Conservation (phyloP, 169 alveolate species). For the Plasmodium gonderi region DNA sequence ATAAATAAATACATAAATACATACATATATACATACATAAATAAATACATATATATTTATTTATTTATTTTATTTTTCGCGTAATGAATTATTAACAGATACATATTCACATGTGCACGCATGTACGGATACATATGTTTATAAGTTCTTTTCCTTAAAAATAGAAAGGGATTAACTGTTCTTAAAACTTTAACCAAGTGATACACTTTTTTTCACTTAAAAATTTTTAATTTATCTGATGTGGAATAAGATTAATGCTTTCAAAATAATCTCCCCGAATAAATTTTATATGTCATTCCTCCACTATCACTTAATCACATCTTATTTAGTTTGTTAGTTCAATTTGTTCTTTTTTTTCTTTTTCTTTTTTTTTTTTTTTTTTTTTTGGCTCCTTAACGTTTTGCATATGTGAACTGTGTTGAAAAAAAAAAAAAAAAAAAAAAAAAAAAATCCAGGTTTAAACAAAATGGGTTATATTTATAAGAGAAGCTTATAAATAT, state of each 20-base stretch:
- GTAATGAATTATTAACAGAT: too few relatives aligned
- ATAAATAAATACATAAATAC: too few relatives aligned
- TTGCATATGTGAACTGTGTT: not conserved
- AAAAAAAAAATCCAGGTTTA: not conserved
- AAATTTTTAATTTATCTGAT: not conserved
- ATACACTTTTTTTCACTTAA: not conserved
- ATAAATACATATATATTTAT: too few relatives aligned
- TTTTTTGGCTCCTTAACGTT: not conserved
- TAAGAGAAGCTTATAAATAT: not conserved
- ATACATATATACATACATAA: too few relatives aligned
- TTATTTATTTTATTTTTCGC: too few relatives aligned
- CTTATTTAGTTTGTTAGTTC: not conserved
- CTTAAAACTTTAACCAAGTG: not conserved
- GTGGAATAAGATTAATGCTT: not conserved
- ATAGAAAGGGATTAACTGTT: not conserved
- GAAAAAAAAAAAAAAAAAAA: not conserved
- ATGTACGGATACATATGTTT: too few relatives aligned
- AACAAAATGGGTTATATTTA: not conserved
- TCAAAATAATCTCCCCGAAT: not conserved
- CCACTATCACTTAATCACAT: too few relatives aligned
- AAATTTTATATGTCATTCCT: not conserved
- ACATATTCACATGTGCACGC: too few relatives aligned
- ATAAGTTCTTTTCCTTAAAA: not conserved
- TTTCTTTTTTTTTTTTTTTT: constrained; percentile 5
- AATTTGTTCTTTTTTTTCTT: not conserved